Conservation (phyloP, 345 rosid genomes). For the Fremontodendron californicum region DNA sequence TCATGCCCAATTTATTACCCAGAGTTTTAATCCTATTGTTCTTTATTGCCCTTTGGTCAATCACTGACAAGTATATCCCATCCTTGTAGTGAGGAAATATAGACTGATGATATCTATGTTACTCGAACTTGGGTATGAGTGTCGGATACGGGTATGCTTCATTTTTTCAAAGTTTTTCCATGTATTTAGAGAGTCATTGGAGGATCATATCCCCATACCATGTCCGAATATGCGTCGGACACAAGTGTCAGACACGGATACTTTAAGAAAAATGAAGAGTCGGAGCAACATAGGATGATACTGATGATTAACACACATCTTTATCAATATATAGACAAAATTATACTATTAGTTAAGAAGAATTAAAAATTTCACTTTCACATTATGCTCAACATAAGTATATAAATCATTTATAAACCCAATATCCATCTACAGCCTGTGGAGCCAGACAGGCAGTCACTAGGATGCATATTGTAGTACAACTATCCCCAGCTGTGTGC, state of each 20-base stretch:
- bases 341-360: not conserved
- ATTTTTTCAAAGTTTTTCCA: too few species aligned
- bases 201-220: too few species aligned
- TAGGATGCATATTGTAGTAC: not conserved
- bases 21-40: not conserved
- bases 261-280: too few species aligned
- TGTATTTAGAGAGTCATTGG: too few species aligned
- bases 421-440: not conserved
- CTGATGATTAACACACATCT: not conserved
- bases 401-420: not conserved
- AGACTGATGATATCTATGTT: too few species aligned
- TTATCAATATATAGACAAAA: not conserved
- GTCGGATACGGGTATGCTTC: too few species aligned
- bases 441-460: not conserved
- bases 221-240: too few species aligned
- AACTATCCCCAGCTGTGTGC: not conserved
- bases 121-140: too few species aligned
- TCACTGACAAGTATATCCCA: too few species aligned
- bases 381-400: not conserved
- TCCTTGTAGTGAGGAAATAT: too few species aligned
- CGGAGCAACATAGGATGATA: too few species aligned
- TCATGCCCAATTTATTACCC: not conserved
- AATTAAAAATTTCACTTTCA: not conserved
- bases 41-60: not conserved
- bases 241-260: too few species aligned